Evolutionary conservation across 345 rosid genomes (phyloP), one percentile per base, ranked within the genome.

Genomic region (Lumnitzera racemosa): DNA sequence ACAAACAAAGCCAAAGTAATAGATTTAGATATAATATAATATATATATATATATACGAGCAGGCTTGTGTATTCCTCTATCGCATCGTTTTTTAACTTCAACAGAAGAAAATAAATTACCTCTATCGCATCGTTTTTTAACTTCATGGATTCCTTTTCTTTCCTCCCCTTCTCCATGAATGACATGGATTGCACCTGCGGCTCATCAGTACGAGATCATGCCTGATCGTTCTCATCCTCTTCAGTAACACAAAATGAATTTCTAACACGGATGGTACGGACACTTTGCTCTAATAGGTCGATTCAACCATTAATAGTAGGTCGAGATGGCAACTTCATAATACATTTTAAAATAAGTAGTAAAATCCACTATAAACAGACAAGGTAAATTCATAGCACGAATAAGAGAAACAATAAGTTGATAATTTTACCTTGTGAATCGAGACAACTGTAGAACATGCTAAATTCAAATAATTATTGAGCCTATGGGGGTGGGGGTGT

Each of bases 171-270:
- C 74, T 53, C 67, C 72, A 6, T 49, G 70, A 53, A 68, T 36
- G 5, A 58, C 9, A 46, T 67, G 75, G 75, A 63, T 69, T 65
- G 59, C 72, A 62, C 74, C 73, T 73, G 14, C 61, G 56, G 41
- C 52, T 71, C 78, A 80, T 72, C 67, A 72, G 78, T 59, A 51
- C 78, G 63, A 75, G 63, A 46, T 69, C 50, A 51, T 67, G 69
- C 67, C 46, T 69, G 71, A 67, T 67, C 63, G 46, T 78, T 64
- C 27, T 78, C 62, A 75, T 51, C 62, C 68, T 72, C 91, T 80
- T 62, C 49, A 12, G 25, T 29, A 3, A 47, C 48, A 11, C 9
- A 14, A 29, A 1, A 20, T 15, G 46, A 46, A 60, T 53, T 16
- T 12, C 13, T 51, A 14, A 1, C 6, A 13, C 17, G 8, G 23